phyloP scores from a whole-genome alignment of 306 rosid genomes.

The Prunus mira region DNA sequence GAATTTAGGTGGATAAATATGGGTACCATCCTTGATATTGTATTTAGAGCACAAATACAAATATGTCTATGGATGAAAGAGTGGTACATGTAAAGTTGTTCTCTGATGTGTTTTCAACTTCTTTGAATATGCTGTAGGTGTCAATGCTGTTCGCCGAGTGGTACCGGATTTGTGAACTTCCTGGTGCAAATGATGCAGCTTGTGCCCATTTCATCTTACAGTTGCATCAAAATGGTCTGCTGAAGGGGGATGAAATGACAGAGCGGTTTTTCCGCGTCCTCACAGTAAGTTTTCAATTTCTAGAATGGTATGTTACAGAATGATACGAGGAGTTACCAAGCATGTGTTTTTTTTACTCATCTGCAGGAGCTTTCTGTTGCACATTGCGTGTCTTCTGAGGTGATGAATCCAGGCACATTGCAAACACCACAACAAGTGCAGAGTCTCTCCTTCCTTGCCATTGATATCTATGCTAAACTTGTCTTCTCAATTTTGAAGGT shows the following conservation, averaged over 20 bases:
- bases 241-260: conserved; percentile 88
- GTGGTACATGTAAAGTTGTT: neutral
- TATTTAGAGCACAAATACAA: neutral
- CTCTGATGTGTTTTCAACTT: conserved; percentile 12
- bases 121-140: conserved; percentile 49
- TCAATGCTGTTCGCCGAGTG: conserved; percentile 72
- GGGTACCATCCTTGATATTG: neutral
- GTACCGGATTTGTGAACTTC: conserved; percentile 85
- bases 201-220: conserved; percentile 63
- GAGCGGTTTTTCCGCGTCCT: conserved; percentile 81
- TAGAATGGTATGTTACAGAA: neutral
- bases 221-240: conserved; percentile 72
- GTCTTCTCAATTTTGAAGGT: conserved; percentile 86
- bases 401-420: conserved; percentile 52
- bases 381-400: conserved; percentile 80
- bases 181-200: conserved; percentile 69
- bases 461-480: conserved; percentile 84
- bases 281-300: conserved; percentile 44
- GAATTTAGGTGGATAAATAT: neutral
- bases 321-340: conserved; percentile 2
- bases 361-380: conserved; percentile 74
- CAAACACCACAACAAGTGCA: conserved; percentile 73
- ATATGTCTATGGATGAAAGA: neutral
- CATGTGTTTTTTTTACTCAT: neutral
- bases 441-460: conserved; percentile 71